A percentile compares a stretch with the other conserved stretches of the same genome.
Conservation (phyloP, 192 early-diverging fungal species). For the Pilaira anomala region DNA sequence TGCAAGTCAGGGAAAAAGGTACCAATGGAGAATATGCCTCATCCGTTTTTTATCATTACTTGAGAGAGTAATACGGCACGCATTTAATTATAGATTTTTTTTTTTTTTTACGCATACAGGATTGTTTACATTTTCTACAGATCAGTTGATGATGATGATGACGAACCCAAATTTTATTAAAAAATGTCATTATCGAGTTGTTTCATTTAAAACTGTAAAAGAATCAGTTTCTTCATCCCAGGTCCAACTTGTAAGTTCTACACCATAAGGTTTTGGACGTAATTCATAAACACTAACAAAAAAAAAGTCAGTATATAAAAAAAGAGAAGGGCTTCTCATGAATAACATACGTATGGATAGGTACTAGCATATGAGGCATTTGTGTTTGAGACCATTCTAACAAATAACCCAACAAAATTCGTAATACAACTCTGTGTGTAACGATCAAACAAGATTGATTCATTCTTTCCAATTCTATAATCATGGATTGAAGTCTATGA, state of each 20-base stretch:
- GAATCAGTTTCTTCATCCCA: conserved; percentile 33
- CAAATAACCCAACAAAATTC: conserved; percentile 89
- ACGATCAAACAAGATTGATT: conserved; percentile 84
- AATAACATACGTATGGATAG: conserved; percentile 35
- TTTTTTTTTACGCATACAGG: no score
- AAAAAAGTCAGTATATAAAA: background rate
- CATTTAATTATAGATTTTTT: no score
- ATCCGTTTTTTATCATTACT: no score
- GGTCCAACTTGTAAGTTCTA: conserved; percentile 36
- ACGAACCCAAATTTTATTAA: no score
- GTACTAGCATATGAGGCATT: conserved; percentile 45
- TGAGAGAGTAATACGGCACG: no score
- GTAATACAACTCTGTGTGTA: conserved; percentile 88
- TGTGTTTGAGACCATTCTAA: conserved; percentile 55
- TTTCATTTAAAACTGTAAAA: conserved; percentile 11
- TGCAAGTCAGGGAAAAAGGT: no score
- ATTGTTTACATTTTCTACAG: no score
- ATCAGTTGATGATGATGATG: no score
- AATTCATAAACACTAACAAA: conserved; percentile 38
- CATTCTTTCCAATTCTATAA: conserved; percentile 95
- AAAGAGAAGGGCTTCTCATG: background rate
- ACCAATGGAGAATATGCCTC: no score
- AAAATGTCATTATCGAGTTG: no score
- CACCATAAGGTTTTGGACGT: conserved; percentile 40
- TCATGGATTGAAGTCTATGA: conserved; percentile 88